Percentiles rank a stretch among this genome's conserved stretches.
These are phyloP conservation scores for Wickerhamomyces hampshirensis DNA, from an alignment of 805 yeast genomes.

Conservation along the genomic window DNA sequence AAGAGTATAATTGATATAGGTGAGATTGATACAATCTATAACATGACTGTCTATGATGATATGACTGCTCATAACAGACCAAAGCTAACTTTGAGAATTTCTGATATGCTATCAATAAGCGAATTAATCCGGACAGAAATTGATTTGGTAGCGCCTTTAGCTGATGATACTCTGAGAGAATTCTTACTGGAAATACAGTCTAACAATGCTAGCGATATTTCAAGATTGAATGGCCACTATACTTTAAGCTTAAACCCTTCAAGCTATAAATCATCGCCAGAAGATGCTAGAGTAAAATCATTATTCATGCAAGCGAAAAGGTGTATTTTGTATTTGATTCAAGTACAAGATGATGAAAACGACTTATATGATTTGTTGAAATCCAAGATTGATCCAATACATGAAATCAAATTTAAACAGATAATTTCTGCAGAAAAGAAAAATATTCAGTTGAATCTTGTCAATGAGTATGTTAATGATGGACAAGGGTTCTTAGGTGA, in stretches of 20 bases:
- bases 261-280: slow-evolving; percentile 37
- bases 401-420: slow-evolving; percentile 60
- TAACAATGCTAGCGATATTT: slow-evolving; percentile 38
- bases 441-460: slow-evolving; percentile 31
- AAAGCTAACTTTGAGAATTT: slow-evolving; percentile 38
- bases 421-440: slow-evolving; percentile 46
- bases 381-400: slow-evolving; percentile 59
- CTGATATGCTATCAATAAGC: slow-evolving; percentile 43
- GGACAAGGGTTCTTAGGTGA: slow-evolving; percentile 46
- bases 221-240: slow-evolving; percentile 47
- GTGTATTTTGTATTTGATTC: slow-evolving; percentile 73
- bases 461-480: slow-evolving; percentile 36
- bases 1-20: slow-evolving; percentile 46
- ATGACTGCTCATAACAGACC: slow-evolving; percentile 52
- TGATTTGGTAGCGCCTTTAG: slow-evolving; percentile 39
- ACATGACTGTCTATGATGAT: slow-evolving; percentile 65
- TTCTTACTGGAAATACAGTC: slow-evolving; percentile 38
- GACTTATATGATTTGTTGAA: slow-evolving; percentile 66
- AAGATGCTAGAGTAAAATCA: slow-evolving; percentile 53
- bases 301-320: slow-evolving; percentile 75
- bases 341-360: slow-evolving; percentile 67
- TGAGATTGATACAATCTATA: slow-evolving; percentile 55
- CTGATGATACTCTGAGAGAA: slow-evolving; percentile 51
- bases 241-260: slow-evolving; percentile 58
- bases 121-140: slow-evolving; percentile 37